phyloP scores from a whole-genome alignment of 768 basidiomycete genomes.

The Calocera viscosa region DNA sequence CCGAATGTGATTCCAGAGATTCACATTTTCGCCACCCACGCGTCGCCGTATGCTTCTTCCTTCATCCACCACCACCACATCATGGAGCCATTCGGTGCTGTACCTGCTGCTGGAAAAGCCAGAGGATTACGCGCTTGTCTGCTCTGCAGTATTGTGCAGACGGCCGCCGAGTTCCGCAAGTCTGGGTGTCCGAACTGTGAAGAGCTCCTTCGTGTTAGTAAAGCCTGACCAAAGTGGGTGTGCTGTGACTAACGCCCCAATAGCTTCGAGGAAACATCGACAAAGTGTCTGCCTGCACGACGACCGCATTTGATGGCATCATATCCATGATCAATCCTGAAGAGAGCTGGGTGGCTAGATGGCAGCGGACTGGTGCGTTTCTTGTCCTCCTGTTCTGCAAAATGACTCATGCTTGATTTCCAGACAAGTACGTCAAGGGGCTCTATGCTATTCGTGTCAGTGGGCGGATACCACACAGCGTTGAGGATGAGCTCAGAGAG shows the following conservation, averaged over 20 bases:
- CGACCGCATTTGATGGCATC: conserved; percentile 82
- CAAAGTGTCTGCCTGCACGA: conserved; percentile 74
- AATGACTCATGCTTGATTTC: conserved; percentile 4
- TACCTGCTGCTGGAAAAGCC: conserved; percentile 50
- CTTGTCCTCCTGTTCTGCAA: not conserved
- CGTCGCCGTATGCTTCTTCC: too few relatives aligned
- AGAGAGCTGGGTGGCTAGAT: conserved; percentile 87
- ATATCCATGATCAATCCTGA: conserved; percentile 79
- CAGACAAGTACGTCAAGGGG: conserved; percentile 82
- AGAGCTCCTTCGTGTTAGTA: conserved; percentile 73
- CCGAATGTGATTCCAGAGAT: not conserved
- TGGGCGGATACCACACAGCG: conserved; percentile 73
- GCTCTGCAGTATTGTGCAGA: conserved; percentile 82
- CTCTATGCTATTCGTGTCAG: conserved; percentile 88
- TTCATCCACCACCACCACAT: not conserved
- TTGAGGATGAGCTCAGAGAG: conserved; percentile 65
- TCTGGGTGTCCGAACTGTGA: conserved; percentile 96
- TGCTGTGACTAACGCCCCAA: not conserved
- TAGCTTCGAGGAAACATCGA: conserved; percentile 85
- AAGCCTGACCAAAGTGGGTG: not conserved
- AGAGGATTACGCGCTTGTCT: conserved; percentile 81
- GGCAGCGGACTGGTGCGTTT: conserved; percentile 81
- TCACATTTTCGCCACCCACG: not conserved
- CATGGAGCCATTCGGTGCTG: conserved; percentile 19
- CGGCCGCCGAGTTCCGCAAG: conserved; percentile 68